Evolutionary conservation across 1,284 basidiomycete genomes (phyloP).

Genomic region (Naganishia sp.): DNA sequence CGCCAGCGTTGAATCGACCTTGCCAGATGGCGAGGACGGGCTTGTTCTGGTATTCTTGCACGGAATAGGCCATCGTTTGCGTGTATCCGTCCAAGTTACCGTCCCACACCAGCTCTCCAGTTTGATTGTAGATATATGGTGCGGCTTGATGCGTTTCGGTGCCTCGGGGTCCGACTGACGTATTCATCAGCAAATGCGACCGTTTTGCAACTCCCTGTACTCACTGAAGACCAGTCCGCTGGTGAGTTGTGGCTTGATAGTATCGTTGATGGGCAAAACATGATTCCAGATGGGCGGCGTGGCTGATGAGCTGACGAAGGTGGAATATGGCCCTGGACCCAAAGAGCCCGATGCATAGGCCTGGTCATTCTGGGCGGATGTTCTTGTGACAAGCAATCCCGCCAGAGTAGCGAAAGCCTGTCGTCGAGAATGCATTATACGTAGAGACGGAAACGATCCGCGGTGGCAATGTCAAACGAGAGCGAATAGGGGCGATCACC

Average conservation of each 20-base stretch:
- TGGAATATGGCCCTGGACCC: constrained; percentile 37
- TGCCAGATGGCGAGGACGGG: constrained; percentile 42
- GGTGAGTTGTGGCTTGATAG: constrained; percentile 26
- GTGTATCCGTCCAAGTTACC: constrained; percentile 33
- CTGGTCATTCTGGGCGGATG: constrained; percentile 10
- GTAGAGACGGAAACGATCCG: too few species aligned
- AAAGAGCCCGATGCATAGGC: constrained; percentile 35
- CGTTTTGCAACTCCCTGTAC: not conserved
- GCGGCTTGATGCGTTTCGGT: constrained; percentile 33
- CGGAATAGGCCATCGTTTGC: constrained; percentile 40
- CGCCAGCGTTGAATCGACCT: constrained; percentile 38
- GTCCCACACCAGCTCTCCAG: constrained; percentile 44
- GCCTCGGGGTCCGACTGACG: constrained; percentile 41
- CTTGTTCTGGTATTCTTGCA: constrained; percentile 36
- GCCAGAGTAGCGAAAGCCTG: constrained; percentile 5
- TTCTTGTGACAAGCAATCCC: not conserved
- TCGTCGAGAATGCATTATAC: constrained; percentile 6
- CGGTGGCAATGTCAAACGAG: too few species aligned
- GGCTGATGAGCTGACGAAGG: constrained; percentile 35
- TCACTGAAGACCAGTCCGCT: constrained; percentile 36
- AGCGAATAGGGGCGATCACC: too few species aligned
- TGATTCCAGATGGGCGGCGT: constrained; percentile 35
- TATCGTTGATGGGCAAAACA: constrained; percentile 34
- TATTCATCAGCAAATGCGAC: not conserved
- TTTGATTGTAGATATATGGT: constrained; percentile 38